Evolutionary conservation across 495 filamentous ascomycete species (phyloP).

Genomic region (Aspergillus ostianus): DNA sequence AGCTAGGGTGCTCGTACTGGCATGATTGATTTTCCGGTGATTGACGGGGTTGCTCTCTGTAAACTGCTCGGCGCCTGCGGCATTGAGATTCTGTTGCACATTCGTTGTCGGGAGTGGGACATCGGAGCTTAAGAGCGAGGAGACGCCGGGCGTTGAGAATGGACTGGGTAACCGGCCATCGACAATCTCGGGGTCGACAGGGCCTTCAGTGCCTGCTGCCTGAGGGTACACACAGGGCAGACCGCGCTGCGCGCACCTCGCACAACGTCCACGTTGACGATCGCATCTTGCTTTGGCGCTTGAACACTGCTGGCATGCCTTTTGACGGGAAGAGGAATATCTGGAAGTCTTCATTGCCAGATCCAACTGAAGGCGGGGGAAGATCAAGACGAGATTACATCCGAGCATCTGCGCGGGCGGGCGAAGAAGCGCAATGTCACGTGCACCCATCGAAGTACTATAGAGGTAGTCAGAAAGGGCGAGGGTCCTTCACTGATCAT

Average conservation of each 20-base stretch:
- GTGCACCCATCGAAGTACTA: background rate
- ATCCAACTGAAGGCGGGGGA: too few relatives aligned
- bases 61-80: too few relatives aligned
- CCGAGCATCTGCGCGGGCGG: too few relatives aligned
- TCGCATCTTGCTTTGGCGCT: conserved; percentile 43
- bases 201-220: background rate
- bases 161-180: background rate
- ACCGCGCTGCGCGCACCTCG: conserved; percentile 28
- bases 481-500: too few relatives aligned
- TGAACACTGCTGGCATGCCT: conserved; percentile 43
- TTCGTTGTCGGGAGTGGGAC: background rate
- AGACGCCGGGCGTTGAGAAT: conserved; percentile 3
- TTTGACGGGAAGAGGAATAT: conserved; percentile 43
- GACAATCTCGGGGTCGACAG: background rate
- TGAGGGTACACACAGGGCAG: conserved; percentile 21
- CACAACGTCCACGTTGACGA: conserved; percentile 30
- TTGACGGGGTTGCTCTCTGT: background rate
- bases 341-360: conserved; percentile 31
- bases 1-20: background rate
- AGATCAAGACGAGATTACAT: too few relatives aligned
- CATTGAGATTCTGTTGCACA: background rate
- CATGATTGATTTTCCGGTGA: background rate
- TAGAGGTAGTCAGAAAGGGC: too few relatives aligned
- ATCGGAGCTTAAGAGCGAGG: conserved; percentile 1
- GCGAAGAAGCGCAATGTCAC: too few relatives aligned